Evolutionary conservation across 108 stramenopile genomes (phyloP).

Genomic region (Cyclotella kingstonii): DNA sequence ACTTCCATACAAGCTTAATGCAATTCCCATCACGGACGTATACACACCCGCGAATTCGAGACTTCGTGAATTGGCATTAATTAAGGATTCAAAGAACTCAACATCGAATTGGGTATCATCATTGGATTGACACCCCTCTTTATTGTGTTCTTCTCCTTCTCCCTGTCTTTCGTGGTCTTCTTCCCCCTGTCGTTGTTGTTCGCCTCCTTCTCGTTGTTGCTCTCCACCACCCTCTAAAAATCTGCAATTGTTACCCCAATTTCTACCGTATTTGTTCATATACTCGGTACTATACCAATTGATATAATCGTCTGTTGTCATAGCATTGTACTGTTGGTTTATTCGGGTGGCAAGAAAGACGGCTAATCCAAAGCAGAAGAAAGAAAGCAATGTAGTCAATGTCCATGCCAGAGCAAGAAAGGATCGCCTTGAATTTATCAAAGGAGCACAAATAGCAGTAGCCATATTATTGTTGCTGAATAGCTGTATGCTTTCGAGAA

Average conservation of each 20-base stretch:
- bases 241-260: conserved; percentile 7
- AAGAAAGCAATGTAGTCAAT: conserved; percentile 61
- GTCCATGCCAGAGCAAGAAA: conserved; percentile 84
- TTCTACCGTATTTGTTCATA: conserved; percentile 14
- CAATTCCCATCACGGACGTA: conserved; percentile 62
- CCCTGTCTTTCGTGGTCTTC: conserved; percentile 30
- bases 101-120: conserved; percentile 40
- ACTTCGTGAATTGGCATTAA: conserved; percentile 50
- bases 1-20: conserved; percentile 65
- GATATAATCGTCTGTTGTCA: conserved; percentile 48
- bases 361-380: conserved; percentile 64
- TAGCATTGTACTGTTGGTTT: conserved; percentile 63
- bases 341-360: conserved; percentile 53
- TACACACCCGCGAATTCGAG: conserved; percentile 75
- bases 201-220: conserved; percentile 8
- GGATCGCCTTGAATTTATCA: conserved; percentile 62
- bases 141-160: conserved; percentile 32
- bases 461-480: conserved; percentile 3
- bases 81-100: conserved; percentile 50
- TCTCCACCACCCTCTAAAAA: conserved; percentile 19
- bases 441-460: conserved; percentile 67
- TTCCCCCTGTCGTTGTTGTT: conserved; percentile 24
- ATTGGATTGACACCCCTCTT: conserved; percentile 47
- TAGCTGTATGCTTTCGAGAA: background rate
- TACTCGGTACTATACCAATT: conserved; percentile 47